Conservation (phyloP, 768 basidiomycete genomes). For the Kwoniella heveanensis region DNA sequence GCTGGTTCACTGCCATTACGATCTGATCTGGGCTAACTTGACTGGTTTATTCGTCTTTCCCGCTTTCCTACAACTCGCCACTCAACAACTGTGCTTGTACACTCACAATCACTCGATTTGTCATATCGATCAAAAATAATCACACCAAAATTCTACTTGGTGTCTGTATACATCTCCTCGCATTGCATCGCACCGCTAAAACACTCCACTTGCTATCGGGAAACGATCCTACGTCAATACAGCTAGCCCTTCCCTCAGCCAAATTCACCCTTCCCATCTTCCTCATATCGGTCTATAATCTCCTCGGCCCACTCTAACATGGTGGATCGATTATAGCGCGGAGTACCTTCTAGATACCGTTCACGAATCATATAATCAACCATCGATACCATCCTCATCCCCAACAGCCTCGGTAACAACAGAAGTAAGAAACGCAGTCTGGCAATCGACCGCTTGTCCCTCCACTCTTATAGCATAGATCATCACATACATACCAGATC, state of each 20-base stretch:
- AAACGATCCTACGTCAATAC: not conserved
- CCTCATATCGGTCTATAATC: too few relatives aligned
- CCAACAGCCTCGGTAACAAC: too few relatives aligned
- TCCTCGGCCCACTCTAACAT: not conserved
- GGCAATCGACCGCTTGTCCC: too few relatives aligned
- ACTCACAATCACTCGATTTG: not conserved
- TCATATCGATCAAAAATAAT: not conserved
- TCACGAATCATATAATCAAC: not conserved
- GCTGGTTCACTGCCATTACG: not conserved
- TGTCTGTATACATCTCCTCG: too few relatives aligned
- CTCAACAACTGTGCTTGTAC: not conserved
- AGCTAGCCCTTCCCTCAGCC: not conserved
- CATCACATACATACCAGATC: not conserved
- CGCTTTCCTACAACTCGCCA: not conserved
- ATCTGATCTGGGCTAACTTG: not conserved
- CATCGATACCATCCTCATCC: not conserved
- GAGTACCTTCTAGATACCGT: slow-evolving; percentile 1
- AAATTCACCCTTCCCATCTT: too few relatives aligned
- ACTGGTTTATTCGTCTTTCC: not conserved
- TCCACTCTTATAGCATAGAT: not conserved
- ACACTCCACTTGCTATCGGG: not conserved
- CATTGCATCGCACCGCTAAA: not conserved
- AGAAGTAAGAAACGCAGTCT: not conserved
- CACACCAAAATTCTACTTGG: too few relatives aligned
- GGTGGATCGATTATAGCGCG: slow-evolving; percentile 11